These are phyloP conservation scores for Claviceps monticola DNA, from an alignment of 2,329 filamentous ascomycete species.

Conservation along the genomic window DNA sequence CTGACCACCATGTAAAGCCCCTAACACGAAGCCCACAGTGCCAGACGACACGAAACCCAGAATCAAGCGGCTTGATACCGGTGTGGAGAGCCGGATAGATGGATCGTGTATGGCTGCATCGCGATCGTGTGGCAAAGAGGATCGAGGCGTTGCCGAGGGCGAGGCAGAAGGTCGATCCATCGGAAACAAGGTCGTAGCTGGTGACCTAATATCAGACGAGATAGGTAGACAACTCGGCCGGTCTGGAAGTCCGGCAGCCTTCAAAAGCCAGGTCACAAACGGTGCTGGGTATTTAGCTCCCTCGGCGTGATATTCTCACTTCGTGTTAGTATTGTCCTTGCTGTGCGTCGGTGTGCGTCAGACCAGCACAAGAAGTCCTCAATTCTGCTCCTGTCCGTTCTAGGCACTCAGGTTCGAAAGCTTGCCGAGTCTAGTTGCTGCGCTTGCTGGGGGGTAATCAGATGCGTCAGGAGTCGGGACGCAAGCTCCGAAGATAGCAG, in stretches of 20 bases:
- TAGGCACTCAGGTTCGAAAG: not conserved
- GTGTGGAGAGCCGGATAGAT: constrained; percentile 43
- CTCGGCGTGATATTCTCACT: too few species aligned
- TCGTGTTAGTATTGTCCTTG: too few species aligned
- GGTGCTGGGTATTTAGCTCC: too few species aligned
- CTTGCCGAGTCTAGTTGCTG: not conserved
- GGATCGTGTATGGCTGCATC: constrained; percentile 14
- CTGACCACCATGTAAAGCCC: constrained; percentile 57
- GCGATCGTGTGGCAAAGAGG: constrained; percentile 9
- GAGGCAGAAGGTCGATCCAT: constrained; percentile 1
- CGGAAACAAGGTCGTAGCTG: not conserved
- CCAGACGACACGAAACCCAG: constrained; percentile 51
- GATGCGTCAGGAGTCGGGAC: not conserved
- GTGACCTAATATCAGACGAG: not conserved
- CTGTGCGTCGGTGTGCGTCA: too few species aligned
- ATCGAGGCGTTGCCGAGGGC: not conserved
- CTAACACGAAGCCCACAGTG: constrained; percentile 54
- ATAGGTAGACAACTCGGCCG: too few species aligned
- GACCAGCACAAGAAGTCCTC: not conserved
- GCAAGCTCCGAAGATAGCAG: not conserved
- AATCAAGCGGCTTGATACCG: constrained; percentile 50
- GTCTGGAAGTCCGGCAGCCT: too few species aligned
- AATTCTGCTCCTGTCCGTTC: not conserved
- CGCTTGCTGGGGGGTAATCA: not conserved
- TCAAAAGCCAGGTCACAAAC: too few species aligned